Evolutionary conservation across 768 basidiomycete species (phyloP).

Genomic region (Kwoniella botswanensis): DNA sequence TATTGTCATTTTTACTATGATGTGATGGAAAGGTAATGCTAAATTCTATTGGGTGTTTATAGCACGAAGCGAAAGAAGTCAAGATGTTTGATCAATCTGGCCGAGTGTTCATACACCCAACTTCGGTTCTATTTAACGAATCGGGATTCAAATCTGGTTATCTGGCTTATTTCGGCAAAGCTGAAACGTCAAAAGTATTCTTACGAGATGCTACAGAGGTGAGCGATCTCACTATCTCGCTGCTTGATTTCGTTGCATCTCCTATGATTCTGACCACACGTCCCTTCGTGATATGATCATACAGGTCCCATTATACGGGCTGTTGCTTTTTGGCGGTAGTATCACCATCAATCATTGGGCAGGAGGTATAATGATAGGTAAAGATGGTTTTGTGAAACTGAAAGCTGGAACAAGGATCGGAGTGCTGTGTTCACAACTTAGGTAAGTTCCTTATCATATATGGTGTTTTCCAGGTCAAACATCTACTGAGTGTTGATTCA

Average conservation of each 20-base stretch:
- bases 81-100: constrained; percentile 73
- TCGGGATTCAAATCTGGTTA: constrained; percentile 77
- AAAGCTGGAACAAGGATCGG: constrained; percentile 89
- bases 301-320: constrained; percentile 83
- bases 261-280: no score
- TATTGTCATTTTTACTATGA: neutral
- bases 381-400: constrained; percentile 66
- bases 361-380: constrained; percentile 70
- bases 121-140: constrained; percentile 75
- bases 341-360: constrained; percentile 78
- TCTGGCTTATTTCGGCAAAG: constrained; percentile 81
- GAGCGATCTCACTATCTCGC: constrained; percentile 35
- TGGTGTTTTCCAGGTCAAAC: neutral
- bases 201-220: constrained; percentile 87
- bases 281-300: no score
- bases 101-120: constrained; percentile 67
- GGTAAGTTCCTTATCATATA: constrained; percentile 61
- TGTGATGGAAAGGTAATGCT: no score
- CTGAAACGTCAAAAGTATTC: constrained; percentile 78
- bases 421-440: constrained; percentile 81
- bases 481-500: neutral
- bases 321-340: constrained; percentile 81
- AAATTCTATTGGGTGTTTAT: neutral
- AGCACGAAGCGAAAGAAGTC: constrained; percentile 79
- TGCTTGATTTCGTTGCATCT: no score